Conservation (phyloP, 306 rosid species). For the Rosa multiflora region DNA sequence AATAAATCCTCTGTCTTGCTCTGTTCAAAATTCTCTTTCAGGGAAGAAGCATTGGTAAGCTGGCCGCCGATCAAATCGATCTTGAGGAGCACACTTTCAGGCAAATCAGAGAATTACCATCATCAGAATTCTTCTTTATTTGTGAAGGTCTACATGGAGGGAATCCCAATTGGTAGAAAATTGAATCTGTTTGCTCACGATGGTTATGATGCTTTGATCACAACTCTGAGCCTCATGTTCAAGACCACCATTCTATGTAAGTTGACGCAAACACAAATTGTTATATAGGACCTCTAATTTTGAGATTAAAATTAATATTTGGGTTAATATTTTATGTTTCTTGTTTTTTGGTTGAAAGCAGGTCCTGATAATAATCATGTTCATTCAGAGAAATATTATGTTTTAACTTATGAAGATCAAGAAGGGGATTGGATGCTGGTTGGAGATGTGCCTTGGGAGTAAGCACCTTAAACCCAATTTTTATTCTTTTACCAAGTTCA, state of each 20-base stretch:
- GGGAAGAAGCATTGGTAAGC: conserved; percentile 20
- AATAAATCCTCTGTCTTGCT: background rate
- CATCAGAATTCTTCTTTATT: conserved; percentile 12
- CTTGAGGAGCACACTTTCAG: conserved; percentile 16
- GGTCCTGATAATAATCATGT: conserved; percentile 13
- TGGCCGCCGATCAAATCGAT: conserved; percentile 24
- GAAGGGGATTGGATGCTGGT: conserved; percentile 33
- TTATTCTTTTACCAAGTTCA: background rate
- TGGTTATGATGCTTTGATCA: conserved; percentile 15
- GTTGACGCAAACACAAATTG: background rate
- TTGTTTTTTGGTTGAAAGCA: background rate
- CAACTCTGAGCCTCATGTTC: conserved; percentile 21
- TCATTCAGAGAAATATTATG: conserved; percentile 16
- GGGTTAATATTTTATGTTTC: background rate
- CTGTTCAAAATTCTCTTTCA: background rate
- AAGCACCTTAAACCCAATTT: conserved; percentile 3
- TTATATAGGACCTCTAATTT: background rate
- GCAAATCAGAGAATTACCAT: conserved; percentile 1
- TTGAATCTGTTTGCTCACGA: conserved; percentile 11
- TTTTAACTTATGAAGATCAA: conserved; percentile 22
- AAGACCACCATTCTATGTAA: conserved; percentile 20
- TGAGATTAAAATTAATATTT: background rate
- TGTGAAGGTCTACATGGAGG: conserved; percentile 26
- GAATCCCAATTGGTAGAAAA: conserved; percentile 24
- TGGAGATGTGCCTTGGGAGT: conserved; percentile 30